Evolutionary conservation across 305 asterid genomes (phyloP).

Genomic region (Fraxinus sp.): DNA sequence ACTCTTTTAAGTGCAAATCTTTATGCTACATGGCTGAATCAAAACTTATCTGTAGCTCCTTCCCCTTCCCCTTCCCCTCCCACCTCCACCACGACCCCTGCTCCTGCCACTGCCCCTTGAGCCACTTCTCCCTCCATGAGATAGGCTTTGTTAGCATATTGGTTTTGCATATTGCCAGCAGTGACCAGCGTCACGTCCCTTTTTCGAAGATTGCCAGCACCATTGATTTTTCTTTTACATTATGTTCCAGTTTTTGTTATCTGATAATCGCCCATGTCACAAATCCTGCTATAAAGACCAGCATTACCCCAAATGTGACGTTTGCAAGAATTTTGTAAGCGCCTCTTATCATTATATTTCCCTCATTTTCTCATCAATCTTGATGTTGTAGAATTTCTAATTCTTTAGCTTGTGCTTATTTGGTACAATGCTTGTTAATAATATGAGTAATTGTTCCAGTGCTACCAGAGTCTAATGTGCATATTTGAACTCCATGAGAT

Average conservation of each 20-base stretch:
- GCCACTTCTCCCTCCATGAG: slow-evolving; percentile 48
- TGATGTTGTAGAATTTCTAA: not conserved
- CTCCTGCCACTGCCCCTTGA: slow-evolving; percentile 57
- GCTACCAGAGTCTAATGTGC: not conserved
- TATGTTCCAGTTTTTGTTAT: slow-evolving; percentile 75
- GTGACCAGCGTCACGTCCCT: too few species aligned
- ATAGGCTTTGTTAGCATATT: slow-evolving; percentile 18
- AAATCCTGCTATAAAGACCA: slow-evolving; percentile 86
- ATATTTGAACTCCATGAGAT: not conserved
- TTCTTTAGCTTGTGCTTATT: not conserved
- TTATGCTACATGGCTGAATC: slow-evolving; percentile 1
- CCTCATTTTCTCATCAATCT: not conserved
- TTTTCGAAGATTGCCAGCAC: too few species aligned
- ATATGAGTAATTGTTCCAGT: not conserved
- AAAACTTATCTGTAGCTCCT: slow-evolving; percentile 28
- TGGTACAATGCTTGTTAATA: not conserved
- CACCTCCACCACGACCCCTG: slow-evolving; percentile 47
- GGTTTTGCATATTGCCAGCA: slow-evolving; percentile 40
- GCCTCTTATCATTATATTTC: not conserved
- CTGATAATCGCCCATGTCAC: slow-evolving; percentile 69
- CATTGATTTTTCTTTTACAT: slow-evolving; percentile 18
- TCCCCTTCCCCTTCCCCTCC: slow-evolving; percentile 18
- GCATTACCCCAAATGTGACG: slow-evolving; percentile 94
- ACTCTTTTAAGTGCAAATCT: not conserved
- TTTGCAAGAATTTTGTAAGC: slow-evolving; percentile 91